phyloP scores from a whole-genome alignment of 345 rosid genomes.

The Euphorbia lathyris region DNA sequence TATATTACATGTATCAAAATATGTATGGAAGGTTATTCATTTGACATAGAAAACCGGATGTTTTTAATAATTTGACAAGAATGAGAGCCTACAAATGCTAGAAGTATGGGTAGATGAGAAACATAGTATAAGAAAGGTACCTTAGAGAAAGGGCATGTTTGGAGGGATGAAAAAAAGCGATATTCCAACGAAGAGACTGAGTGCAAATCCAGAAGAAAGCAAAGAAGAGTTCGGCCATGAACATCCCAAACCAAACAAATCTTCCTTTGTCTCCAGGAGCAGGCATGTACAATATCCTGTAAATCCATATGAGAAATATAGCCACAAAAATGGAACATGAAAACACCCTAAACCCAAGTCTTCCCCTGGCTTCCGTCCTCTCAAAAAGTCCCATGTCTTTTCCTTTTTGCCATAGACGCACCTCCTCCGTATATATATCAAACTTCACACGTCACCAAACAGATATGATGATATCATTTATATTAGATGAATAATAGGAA shows the following conservation, averaged over 20 bases:
- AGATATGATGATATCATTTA: too few relatives aligned
- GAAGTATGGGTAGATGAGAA: too few relatives aligned
- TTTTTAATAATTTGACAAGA: too few relatives aligned
- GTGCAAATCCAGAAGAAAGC: slow-evolving; percentile 48
- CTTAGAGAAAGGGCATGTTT: slow-evolving; percentile 39
- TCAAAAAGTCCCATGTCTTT: slow-evolving; percentile 7
- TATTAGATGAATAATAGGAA: too few relatives aligned
- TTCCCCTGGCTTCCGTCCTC: slow-evolving; percentile 22
- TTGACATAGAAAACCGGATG: too few relatives aligned
- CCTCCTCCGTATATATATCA: neutral
- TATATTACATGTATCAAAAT: too few relatives aligned
- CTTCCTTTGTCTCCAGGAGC: slow-evolving; percentile 18
- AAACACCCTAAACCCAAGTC: slow-evolving; percentile 26
- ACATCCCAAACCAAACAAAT: slow-evolving; percentile 43
- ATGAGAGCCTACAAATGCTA: too few relatives aligned
- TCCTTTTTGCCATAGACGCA: slow-evolving; percentile 2
- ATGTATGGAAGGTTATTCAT: too few relatives aligned
- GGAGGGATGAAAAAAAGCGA: slow-evolving; percentile 30
- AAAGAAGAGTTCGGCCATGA: slow-evolving; percentile 41
- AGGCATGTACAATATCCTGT: slow-evolving; percentile 30
- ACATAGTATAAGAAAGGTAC: slow-evolving; percentile 15
- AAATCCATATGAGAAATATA: slow-evolving; percentile 37
- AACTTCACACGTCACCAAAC: too few relatives aligned
- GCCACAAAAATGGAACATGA: slow-evolving; percentile 32
- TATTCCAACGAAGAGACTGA: slow-evolving; percentile 49